Evolutionary conservation across 2,329 filamentous ascomycete species (phyloP).

Genomic region (Claviceps sp.): DNA sequence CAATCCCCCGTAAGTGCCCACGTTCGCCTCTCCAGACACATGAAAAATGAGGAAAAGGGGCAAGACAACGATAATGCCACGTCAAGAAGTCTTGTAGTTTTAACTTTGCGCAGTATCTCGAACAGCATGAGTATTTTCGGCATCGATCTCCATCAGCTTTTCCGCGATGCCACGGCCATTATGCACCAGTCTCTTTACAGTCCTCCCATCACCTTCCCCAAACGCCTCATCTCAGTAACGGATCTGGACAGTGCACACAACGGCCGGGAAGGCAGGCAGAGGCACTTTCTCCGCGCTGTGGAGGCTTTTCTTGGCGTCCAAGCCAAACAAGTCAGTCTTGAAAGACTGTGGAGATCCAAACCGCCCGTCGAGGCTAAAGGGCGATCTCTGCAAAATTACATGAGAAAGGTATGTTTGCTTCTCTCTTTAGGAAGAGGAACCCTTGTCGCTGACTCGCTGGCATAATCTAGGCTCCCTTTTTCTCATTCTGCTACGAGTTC

Average conservation of each 20-base stretch:
- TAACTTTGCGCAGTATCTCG: constrained; percentile 7
- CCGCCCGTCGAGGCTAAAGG: constrained; percentile 12
- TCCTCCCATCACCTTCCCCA: neutral
- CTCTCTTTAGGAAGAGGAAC: neutral
- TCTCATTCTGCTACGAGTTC: constrained; percentile 20
- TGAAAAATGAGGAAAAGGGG: neutral
- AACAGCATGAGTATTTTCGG: constrained; percentile 13
- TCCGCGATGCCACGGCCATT: constrained; percentile 8
- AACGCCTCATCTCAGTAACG: constrained; percentile 13
- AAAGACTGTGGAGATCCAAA: constrained; percentile 10
- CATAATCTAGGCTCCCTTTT: constrained; percentile 15
- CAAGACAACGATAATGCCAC: too few species aligned
- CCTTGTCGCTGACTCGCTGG: too few species aligned
- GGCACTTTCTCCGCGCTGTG: constrained; percentile 13
- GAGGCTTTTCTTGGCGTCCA: constrained; percentile 11
- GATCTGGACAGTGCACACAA: constrained; percentile 11
- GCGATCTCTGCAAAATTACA: constrained; percentile 14
- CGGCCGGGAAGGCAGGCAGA: constrained; percentile 5
- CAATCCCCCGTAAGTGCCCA: constrained; percentile 12
- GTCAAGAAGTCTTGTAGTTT: too few species aligned
- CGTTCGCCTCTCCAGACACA: neutral
- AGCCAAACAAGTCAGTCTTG: constrained; percentile 9
- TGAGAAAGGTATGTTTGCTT: constrained; percentile 15
- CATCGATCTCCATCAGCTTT: constrained; percentile 14
- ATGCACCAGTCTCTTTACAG: constrained; percentile 5